Conservation (phyloP, 2,329 filamentous ascomycete species). For the Polychaeton citri region DNA sequence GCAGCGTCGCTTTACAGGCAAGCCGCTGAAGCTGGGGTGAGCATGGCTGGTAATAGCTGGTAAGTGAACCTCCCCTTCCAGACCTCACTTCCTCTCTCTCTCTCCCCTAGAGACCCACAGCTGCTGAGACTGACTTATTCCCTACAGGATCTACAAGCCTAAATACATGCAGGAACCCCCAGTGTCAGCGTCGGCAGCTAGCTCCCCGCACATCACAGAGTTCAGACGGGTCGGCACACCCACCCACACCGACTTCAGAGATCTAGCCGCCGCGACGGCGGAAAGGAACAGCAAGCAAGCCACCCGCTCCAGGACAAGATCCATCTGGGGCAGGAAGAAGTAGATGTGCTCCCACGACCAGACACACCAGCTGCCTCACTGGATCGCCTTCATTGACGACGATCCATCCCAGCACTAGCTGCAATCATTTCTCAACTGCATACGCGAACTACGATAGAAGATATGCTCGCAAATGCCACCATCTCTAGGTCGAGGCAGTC, state of each 20-base stretch:
- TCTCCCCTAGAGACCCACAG: slow-evolving; percentile 1
- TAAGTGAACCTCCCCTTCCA: slow-evolving; percentile 35
- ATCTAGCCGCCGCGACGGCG: neutral
- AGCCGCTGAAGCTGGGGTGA: slow-evolving; percentile 87
- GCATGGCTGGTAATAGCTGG: slow-evolving; percentile 98
- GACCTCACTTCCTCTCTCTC: neutral
- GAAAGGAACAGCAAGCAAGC: neutral
- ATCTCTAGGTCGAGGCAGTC: too few species aligned
- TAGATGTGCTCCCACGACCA: neutral
- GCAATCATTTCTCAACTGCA: too few species aligned
- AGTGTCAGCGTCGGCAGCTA: slow-evolving; percentile 4
- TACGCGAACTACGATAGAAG: too few species aligned
- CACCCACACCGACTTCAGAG: neutral
- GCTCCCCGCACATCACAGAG: neutral
- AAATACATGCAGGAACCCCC: slow-evolving; percentile 67
- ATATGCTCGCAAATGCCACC: too few species aligned
- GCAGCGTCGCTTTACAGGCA: slow-evolving; percentile 80
- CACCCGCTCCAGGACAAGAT: neutral
- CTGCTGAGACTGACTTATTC: slow-evolving; percentile 1
- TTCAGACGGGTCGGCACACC: neutral
- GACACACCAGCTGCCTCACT: too few species aligned
- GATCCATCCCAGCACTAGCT: too few species aligned
- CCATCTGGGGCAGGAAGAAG: neutral
- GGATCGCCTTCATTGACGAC: too few species aligned
- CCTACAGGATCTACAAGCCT: slow-evolving; percentile 77